These are phyloP conservation scores for Candida mesenterica DNA, from an alignment of 1,139 yeast genomes.

Conservation along the genomic window DNA sequence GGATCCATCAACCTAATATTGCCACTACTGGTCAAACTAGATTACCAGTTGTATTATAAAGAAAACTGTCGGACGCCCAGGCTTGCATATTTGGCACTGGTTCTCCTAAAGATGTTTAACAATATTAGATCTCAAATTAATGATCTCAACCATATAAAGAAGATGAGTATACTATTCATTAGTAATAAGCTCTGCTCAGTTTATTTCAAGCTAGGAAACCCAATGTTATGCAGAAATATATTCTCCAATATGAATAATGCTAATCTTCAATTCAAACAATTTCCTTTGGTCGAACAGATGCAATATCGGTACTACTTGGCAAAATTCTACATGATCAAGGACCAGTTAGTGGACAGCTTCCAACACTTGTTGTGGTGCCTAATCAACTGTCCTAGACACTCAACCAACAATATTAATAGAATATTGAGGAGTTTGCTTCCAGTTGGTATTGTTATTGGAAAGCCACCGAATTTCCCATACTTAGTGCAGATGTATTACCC, in stretches of 20 bases:
- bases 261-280: constrained; percentile 42
- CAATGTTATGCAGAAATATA: constrained; percentile 70
- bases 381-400: constrained; percentile 33
- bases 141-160: constrained; percentile 47
- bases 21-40: constrained; percentile 53
- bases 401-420: constrained; percentile 28
- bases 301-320: constrained; percentile 71
- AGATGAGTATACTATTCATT: constrained; percentile 51
- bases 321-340: constrained; percentile 59
- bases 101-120: constrained; percentile 61
- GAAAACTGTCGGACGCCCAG: constrained; percentile 47
- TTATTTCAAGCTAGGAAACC: constrained; percentile 62
- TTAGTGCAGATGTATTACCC: constrained; percentile 21
- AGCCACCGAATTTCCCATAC: constrained; percentile 36
- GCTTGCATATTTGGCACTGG: constrained; percentile 53
- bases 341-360: constrained; percentile 55
- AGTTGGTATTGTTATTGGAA: constrained; percentile 52
- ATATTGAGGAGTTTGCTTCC: constrained; percentile 59
- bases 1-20: constrained; percentile 41
- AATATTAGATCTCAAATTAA: constrained; percentile 58
- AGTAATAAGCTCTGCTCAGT: constrained; percentile 60
- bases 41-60: constrained; percentile 41
- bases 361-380: constrained; percentile 66
- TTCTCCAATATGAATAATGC: constrained; percentile 72
- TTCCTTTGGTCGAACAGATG: constrained; percentile 52